Evolutionary conservation across 2,329 filamentous ascomycete genomes (phyloP).

Genomic region (Pseudogymnoascus sp.): DNA sequence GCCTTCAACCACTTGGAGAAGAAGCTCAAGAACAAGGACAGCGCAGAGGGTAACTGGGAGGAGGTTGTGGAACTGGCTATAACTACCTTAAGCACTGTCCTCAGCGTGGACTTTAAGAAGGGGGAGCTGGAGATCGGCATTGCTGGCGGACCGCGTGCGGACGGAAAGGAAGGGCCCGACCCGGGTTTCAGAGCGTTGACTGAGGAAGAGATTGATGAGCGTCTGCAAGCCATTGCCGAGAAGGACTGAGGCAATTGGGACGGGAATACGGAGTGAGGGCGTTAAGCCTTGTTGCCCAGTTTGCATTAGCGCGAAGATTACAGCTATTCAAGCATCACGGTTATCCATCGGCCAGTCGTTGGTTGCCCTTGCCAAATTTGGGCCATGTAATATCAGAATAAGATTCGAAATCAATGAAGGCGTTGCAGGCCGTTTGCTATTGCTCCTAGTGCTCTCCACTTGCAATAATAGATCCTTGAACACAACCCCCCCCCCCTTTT

Average conservation of each 20-base stretch:
- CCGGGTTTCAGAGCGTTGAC: slow-evolving; percentile 78
- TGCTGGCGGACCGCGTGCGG: slow-evolving; percentile 75
- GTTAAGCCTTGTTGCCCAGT: slow-evolving; percentile 4
- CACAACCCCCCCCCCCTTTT: background rate
- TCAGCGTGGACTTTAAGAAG: slow-evolving; percentile 99
- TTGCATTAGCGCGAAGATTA: slow-evolving; percentile 1
- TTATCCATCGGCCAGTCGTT: background rate
- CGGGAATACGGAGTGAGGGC: background rate
- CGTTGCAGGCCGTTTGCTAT: slow-evolving; percentile 6
- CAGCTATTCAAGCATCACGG: slow-evolving; percentile 1
- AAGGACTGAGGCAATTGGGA: slow-evolving; percentile 63
- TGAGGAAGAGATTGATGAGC: slow-evolving; percentile 96
- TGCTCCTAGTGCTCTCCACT: background rate
- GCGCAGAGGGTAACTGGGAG: slow-evolving; percentile 86
- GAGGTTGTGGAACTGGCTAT: slow-evolving; percentile 97
- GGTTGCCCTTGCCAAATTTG: background rate
- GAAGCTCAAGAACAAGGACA: slow-evolving; percentile 99
- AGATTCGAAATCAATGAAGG: slow-evolving; percentile 7
- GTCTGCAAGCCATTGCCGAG: slow-evolving; percentile 95
- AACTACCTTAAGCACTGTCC: slow-evolving; percentile 85
- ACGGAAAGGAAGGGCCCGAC: slow-evolving; percentile 76
- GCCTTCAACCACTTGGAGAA: slow-evolving; percentile 98
- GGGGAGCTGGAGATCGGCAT: slow-evolving; percentile 97
- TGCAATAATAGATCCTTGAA: background rate
- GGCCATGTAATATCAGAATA: slow-evolving; percentile 5